phyloP scores from a whole-genome alignment of 2,329 filamentous ascomycete species.

The Beauveria varroae region DNA sequence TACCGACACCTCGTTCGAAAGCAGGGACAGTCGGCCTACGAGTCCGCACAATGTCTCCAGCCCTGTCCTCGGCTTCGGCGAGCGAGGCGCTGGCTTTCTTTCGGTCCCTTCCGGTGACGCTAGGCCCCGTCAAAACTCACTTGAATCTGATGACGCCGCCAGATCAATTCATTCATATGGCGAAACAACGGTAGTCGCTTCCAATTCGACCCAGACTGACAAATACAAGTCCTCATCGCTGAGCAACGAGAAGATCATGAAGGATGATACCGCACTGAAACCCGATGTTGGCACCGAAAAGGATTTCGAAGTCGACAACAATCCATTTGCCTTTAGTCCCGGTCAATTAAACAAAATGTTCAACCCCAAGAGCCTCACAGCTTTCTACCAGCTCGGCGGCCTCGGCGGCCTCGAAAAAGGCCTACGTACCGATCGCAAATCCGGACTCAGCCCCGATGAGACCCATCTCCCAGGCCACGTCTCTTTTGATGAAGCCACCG shows the following conservation, averaged over 20 bases:
- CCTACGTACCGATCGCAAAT: conserved; percentile 61
- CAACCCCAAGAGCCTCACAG: conserved; percentile 79
- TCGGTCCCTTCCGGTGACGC: conserved; percentile 52
- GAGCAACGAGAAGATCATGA: conserved; percentile 50
- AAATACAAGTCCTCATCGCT: conserved; percentile 29
- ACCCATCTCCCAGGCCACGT: conserved; percentile 55
- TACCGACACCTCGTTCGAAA: conserved; percentile 55
- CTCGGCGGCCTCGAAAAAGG: conserved; percentile 72
- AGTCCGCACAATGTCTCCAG: conserved; percentile 67
- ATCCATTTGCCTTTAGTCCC: conserved; percentile 78
- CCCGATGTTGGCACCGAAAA: conserved; percentile 69
- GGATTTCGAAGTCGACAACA: conserved; percentile 69
- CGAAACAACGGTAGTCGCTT: conserved; percentile 50
- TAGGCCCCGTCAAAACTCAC: conserved; percentile 59
- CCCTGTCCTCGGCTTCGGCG: conserved; percentile 37
- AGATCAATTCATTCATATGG: conserved; percentile 53
- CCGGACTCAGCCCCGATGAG: conserved; percentile 75
- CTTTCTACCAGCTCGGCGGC: conserved; percentile 75
- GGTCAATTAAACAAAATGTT: conserved; percentile 82
- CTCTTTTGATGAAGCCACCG: conserved; percentile 63
- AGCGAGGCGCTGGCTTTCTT: conserved; percentile 49
- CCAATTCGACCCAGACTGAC: conserved; percentile 36
- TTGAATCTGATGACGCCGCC: conserved; percentile 58
- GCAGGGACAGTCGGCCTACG: conserved; percentile 57
- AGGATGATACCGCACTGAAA: conserved; percentile 60